Evolutionary conservation across 108 stramenopile genomes (phyloP).

Genomic region (Nannochloropsis oceanica): DNA sequence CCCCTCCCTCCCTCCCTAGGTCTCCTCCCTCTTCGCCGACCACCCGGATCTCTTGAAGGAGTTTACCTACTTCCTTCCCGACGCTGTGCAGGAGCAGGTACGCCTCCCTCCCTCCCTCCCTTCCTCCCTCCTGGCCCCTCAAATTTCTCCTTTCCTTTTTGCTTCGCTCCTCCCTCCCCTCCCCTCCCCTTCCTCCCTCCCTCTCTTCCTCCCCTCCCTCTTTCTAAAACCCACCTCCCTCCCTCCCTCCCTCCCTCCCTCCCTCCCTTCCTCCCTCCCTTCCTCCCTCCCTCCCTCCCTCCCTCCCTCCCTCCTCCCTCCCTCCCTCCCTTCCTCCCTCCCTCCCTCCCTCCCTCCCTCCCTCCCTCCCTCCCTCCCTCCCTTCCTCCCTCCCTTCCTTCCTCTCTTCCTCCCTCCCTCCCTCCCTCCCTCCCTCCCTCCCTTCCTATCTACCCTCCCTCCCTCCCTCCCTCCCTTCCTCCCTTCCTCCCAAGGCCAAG

Average conservation of each 20-base stretch:
- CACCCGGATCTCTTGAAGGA: conserved; percentile 94
- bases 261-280: not conserved
- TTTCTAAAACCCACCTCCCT: too few relatives aligned
- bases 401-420: too few relatives aligned
- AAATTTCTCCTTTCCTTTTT: too few relatives aligned
- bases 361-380: not conserved
- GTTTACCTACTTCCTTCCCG: conserved; percentile 96
- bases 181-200: not conserved
- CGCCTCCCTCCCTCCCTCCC: not conserved
- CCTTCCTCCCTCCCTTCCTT: conserved; percentile 42
- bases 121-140: not conserved
- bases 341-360: not conserved
- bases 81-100: conserved; percentile 83
- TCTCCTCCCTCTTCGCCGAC: conserved; percentile 84
- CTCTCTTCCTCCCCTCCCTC: not conserved
- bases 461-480: conserved; percentile 1
- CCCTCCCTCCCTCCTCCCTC: not conserved
- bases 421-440: not conserved
- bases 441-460: too few relatives aligned
- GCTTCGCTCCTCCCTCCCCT: not conserved
- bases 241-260: too few relatives aligned
- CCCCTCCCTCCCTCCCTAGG: conserved; percentile 54
- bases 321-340: not conserved
- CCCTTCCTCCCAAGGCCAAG: conserved; percentile 51
- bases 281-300: not conserved